phyloP scores from a whole-genome alignment of 768 basidiomycete genomes.

The Hirschioporus abietinus region DNA sequence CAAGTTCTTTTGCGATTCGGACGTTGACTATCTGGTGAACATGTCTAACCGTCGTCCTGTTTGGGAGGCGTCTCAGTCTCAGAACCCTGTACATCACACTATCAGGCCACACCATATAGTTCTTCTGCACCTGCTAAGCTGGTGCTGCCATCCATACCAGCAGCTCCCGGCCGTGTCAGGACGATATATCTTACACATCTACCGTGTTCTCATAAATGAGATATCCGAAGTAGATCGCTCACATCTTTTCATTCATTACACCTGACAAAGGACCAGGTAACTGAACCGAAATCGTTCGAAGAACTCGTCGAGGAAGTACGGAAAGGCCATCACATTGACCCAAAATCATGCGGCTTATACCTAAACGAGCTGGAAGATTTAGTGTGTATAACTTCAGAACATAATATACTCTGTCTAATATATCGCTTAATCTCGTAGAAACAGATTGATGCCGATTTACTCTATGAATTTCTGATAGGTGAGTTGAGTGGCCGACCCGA shows the following conservation, averaged over 20 bases:
- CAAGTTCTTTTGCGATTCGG: too few species aligned
- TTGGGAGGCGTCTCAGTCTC: too few species aligned
- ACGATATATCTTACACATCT: constrained; percentile 54
- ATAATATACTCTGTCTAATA: too few species aligned
- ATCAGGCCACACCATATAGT: constrained; percentile 74
- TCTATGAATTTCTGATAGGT: too few species aligned
- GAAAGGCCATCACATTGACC: constrained; percentile 39
- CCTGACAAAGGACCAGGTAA: constrained; percentile 38
- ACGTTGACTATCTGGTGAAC: too few species aligned
- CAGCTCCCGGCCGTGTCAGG: constrained; percentile 45
- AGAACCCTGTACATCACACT: background rate
- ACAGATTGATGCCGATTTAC: too few species aligned
- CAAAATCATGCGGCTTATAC: background rate
- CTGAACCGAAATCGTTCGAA: constrained; percentile 50
- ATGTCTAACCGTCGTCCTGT: too few species aligned
- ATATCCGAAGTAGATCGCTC: constrained; percentile 53
- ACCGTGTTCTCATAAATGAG: constrained; percentile 64
- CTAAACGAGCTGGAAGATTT: too few species aligned
- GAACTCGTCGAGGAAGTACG: constrained; percentile 43
- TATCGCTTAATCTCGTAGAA: too few species aligned
- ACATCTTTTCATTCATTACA: constrained; percentile 8
- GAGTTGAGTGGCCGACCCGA: too few species aligned
- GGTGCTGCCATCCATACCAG: constrained; percentile 57
- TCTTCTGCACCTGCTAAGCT: constrained; percentile 50
- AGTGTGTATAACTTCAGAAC: too few species aligned